Evolutionary conservation across 768 basidiomycete species (phyloP), one percentile per base, ranked within the genome.

Genomic region (Leccinum boreale): DNA sequence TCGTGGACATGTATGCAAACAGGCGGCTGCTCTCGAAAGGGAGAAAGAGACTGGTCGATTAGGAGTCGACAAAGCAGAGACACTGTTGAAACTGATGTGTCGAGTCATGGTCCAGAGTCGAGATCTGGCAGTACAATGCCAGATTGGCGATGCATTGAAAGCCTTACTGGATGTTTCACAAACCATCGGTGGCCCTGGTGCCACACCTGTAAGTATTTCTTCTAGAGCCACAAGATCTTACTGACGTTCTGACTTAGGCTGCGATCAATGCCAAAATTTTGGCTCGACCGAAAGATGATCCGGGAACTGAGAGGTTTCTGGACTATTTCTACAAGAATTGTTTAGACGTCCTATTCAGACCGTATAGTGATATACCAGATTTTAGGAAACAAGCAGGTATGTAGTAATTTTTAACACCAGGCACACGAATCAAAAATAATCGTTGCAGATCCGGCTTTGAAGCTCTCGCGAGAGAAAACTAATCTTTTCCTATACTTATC

Each of bases 241-340:
- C 46, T 65, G 11, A 60, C 47, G 50, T 50, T 28, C 50, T 56
- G 23, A 56, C 42, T 15, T 51, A 72, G 70, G 60, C 67, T 48
- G 62, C 64, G 67, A 65, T 73, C 50, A 70, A 64, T 42, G 74
- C 75, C 50, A 81, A 85, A 71, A 72, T 79, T 47, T 71, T 78
- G 72, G 80, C 76, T 29, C 85, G 87, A 5, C 66, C 75, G 54
- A 93, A 90, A 71, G 94, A 96, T 62, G 91, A 93, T 53, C 88
- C 90, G 6, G 82, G 85, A 35, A 88, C 87, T 1, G 97, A 98
- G 71, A 83, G 85, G 56, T 99, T 94, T 78, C 78, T 95, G 67
- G 89, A 94, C 39, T 92, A 93, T 70, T 96, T 98, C 73, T 98
- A 98, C 77, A 92, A 93, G 72, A 78, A 83, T 47, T 92, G 89